phyloP scores from a whole-genome alignment of 495 filamentous ascomycete genomes.

The Aspergillus avenaceus region DNA sequence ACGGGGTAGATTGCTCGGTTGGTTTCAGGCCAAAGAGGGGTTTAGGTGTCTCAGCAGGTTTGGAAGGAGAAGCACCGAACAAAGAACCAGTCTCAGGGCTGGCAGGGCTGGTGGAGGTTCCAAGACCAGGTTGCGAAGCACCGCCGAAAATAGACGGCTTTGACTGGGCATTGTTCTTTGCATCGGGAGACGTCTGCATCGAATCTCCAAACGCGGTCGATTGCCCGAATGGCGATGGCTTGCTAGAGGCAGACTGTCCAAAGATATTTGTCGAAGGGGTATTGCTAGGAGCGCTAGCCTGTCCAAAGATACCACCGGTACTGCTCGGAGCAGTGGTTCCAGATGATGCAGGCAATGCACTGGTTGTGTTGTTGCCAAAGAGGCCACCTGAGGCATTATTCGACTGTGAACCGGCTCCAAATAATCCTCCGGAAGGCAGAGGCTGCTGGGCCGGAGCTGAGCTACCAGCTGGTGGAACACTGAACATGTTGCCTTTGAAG shows the following conservation, averaged over 20 bases:
- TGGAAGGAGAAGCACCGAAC: conserved; percentile 16
- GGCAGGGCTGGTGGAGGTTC: conserved; percentile 10
- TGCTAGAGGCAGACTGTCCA: conserved; percentile 17
- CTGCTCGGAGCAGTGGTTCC: conserved; percentile 8
- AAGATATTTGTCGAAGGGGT: conserved; percentile 21
- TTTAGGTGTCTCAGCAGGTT: conserved; percentile 16
- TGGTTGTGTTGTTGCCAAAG: conserved; percentile 21
- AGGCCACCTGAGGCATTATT: conserved; percentile 13
- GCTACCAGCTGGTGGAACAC: conserved; percentile 16
- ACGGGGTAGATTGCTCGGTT: conserved; percentile 10
- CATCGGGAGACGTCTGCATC: conserved; percentile 43
- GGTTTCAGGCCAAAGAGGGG: conserved; percentile 20
- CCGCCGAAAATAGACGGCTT: conserved; percentile 19
- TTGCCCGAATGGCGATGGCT: conserved; percentile 21
- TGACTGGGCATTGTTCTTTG: conserved; percentile 23
- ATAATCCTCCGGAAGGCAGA: conserved; percentile 18
- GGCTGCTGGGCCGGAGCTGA: conserved; percentile 18
- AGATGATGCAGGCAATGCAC: conserved; percentile 13
- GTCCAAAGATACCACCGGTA: conserved; percentile 8
- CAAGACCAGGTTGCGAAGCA: conserved; percentile 10
- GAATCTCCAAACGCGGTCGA: conserved; percentile 28
- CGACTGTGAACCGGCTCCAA: conserved; percentile 15
- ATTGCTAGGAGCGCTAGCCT: conserved; percentile 14
- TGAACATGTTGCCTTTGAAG: conserved; percentile 35
- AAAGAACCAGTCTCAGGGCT: conserved; percentile 7